phyloP scores from a whole-genome alignment of 164 flowering plant genomes.

The Vitis riparia region DNA sequence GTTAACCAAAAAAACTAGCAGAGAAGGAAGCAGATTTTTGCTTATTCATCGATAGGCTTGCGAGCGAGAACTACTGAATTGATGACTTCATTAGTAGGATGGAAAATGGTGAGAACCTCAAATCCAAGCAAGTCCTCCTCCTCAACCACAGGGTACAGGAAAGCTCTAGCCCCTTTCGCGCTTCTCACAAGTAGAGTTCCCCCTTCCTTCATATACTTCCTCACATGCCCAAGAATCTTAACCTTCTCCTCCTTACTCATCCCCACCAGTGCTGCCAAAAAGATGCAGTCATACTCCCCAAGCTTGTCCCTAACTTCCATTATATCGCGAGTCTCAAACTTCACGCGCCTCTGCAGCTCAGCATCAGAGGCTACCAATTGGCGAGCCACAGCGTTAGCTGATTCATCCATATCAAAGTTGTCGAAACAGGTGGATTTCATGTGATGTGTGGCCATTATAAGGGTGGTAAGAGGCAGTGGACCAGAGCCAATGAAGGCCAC shows the following conservation, averaged over 20 bases:
- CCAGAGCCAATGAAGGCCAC: slow-evolving; percentile 77
- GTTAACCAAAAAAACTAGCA: slow-evolving; percentile 19
- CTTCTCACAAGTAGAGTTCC: slow-evolving; percentile 49
- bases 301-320: slow-evolving; percentile 42
- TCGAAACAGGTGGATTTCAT: slow-evolving; percentile 40
- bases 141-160: slow-evolving; percentile 59
- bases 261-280: slow-evolving; percentile 70
- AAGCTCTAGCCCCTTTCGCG: slow-evolving; percentile 57
- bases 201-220: slow-evolving; percentile 48
- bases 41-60: slow-evolving; percentile 29
- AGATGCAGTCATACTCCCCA: slow-evolving; percentile 43
- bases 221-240: slow-evolving; percentile 42
- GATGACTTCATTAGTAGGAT: slow-evolving; percentile 55
- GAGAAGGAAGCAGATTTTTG: too few relatives aligned
- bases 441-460: slow-evolving; percentile 54
- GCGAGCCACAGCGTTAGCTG: slow-evolving; percentile 16
- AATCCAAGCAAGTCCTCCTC: slow-evolving; percentile 43
- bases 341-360: slow-evolving; percentile 55
- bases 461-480: slow-evolving; percentile 57
- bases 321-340: slow-evolving; percentile 39
- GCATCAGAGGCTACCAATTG: slow-evolving; percentile 28
- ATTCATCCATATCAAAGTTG: slow-evolving; percentile 34
- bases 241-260: slow-evolving; percentile 50
- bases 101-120: slow-evolving; percentile 48
- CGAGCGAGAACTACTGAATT: slow-evolving; percentile 50